Percentiles rank a stretch among this genome's conserved stretches.
These are phyloP conservation scores for Gentiana dahurica DNA, from an alignment of 257 asterid species.

Conservation along the genomic window DNA sequence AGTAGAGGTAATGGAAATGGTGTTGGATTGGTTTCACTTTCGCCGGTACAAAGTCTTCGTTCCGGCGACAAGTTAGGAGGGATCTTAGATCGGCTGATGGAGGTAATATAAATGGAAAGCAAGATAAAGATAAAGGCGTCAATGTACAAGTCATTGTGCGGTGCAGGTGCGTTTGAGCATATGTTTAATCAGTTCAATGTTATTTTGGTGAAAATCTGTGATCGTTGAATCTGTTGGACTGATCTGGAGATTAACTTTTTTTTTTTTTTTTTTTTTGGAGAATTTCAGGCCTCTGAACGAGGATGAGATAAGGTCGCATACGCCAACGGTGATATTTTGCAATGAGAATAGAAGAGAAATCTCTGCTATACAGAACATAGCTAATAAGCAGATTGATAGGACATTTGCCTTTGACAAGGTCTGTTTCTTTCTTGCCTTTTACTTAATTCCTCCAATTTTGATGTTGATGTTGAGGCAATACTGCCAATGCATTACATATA, in stretches of 20 bases:
- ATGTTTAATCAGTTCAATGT: neutral
- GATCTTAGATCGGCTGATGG: slow-evolving; percentile 95
- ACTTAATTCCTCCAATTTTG: too few relatives aligned
- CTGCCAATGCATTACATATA: too few relatives aligned
- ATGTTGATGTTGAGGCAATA: too few relatives aligned
- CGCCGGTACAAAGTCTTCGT: slow-evolving; percentile 59
- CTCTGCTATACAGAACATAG: slow-evolving; percentile 85
- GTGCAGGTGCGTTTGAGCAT: slow-evolving; percentile 54
- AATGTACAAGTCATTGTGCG: slow-evolving; percentile 95
- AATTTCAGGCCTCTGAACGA: slow-evolving; percentile 74
- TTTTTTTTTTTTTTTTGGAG: neutral
- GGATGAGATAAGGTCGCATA: slow-evolving; percentile 70
- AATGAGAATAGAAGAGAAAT: slow-evolving; percentile 86
- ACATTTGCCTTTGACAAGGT: slow-evolving; percentile 95
- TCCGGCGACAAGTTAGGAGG: slow-evolving; percentile 64
- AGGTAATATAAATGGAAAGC: slow-evolving; percentile 65
- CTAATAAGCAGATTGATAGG: slow-evolving; percentile 97
- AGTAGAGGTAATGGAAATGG: slow-evolving; percentile 44
- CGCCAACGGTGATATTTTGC: slow-evolving; percentile 84
- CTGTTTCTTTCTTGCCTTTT: slow-evolving; percentile 2
- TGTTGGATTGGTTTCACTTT: slow-evolving; percentile 3
- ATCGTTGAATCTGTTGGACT: neutral
- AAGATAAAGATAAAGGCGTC: slow-evolving; percentile 81
- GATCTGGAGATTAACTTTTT: neutral
- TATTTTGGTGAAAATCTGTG: neutral